phyloP scores from a whole-genome alignment of 148 eudicot species.

The Amaranthus cruentus region DNA sequence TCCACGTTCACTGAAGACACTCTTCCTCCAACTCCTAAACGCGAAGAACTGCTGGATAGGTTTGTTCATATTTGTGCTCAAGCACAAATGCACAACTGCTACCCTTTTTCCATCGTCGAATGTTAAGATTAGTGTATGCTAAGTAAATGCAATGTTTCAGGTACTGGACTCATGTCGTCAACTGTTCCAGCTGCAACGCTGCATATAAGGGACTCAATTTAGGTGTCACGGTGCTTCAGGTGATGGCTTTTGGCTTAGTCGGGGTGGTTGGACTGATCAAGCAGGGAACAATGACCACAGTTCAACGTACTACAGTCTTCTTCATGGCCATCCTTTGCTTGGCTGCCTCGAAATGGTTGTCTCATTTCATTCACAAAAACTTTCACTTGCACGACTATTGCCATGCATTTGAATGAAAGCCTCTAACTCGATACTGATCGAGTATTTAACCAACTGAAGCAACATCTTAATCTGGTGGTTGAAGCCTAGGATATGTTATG shows the following conservation, averaged over 20 bases:
- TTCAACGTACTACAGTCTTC: constrained; percentile 25
- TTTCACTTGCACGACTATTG: constrained; percentile 80
- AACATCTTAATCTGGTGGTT: too few species aligned
- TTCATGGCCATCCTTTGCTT: constrained; percentile 24
- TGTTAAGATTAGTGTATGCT: constrained; percentile 28
- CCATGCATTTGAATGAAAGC: constrained; percentile 45
- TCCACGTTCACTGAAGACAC: too few species aligned
- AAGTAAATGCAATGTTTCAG: constrained; percentile 27
- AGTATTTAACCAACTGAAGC: too few species aligned
- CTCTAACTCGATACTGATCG: too few species aligned
- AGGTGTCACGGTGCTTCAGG: constrained; percentile 46
- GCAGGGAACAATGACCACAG: constrained; percentile 37
- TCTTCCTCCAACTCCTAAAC: constrained; percentile 38
- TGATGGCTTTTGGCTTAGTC: constrained; percentile 41
- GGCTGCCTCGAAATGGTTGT: constrained; percentile 63
- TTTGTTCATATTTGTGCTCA: constrained; percentile 1
- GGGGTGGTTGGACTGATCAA: constrained; percentile 54
- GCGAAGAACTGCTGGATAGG: constrained; percentile 80
- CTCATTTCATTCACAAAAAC: constrained; percentile 64
- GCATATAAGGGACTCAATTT: constrained; percentile 55
- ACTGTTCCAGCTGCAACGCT: constrained; percentile 62
- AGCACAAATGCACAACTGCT: background rate
- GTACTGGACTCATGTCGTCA: constrained; percentile 78
- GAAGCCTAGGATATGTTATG: too few species aligned
- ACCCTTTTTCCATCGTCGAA: too few species aligned